Base-by-base conservation (phyloP, 2,329 filamentous ascomycete genomes). In the Fusarium nelsonii region DNA sequence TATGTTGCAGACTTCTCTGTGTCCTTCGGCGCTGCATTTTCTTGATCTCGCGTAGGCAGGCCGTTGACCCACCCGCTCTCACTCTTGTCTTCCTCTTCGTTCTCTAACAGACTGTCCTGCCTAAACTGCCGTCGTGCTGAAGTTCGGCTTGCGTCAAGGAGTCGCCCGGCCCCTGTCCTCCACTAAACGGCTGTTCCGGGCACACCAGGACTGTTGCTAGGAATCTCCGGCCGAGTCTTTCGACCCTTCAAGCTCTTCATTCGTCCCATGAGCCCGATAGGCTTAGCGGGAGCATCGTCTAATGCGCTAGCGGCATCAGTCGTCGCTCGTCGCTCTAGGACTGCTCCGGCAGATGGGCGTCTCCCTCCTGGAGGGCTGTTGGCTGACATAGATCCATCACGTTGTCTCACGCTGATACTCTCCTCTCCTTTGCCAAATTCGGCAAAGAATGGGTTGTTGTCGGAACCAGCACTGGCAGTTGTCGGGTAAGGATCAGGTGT, bases 231-330 rank as follows among this genome's bases (percentile, higher is more conserved):
- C 39, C 73, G 74, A 46, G 78, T 72, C 62, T 78, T 76, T 69
- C 90, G 85, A 51, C 91, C 90, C 83, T 93, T 94, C 80, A 96
- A 81, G 79, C 91, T 93, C 85, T 92, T 94, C 82, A 96, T 92
- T 56, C 93, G 88, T 53, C 88, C 92, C 65, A 97, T 78, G 66
- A 97, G 90, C 3, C 92, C 91, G 46, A 87, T 86, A 48, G 78
- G 78, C 75, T 84, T 82, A 71, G 80, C 77, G 71, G 79, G 79
- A 39, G 81, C 83, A 60, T 83, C 82, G 49, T 75, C 75, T 18
- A 75, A 72, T 15, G 77, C 74, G 32, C 78, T 76, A 8, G 81
- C 76, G 12, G 81, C 84, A 69, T 92, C 91, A 16, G 85, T 82
- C 6, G 91, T 93, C 4, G 84, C 78, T 71, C 90, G 87, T 70